Evolutionary conservation across 2,329 filamentous ascomycete species (phyloP), one percentile per base, ranked within the genome.

Genomic region (Beauveria sp.): DNA sequence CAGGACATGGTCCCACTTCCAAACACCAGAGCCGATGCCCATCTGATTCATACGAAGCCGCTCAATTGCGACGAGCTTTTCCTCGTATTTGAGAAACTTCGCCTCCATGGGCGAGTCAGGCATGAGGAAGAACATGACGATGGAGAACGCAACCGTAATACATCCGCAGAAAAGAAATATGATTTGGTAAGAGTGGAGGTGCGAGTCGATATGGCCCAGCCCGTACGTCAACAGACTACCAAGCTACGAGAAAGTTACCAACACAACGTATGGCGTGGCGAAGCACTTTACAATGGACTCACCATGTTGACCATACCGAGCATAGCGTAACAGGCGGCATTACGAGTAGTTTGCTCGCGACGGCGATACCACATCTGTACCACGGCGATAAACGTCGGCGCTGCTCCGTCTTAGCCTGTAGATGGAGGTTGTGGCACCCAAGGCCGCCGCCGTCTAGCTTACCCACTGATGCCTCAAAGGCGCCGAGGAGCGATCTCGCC

Each of bases 81-180:
- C 83, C 24, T 81, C 73, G 10, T 80, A 76, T 0, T 72, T 75
- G 8, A 86, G 73, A 61, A 85, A 86, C 24, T 78, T 80, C 1
- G 83, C 78, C 45, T 81, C 77, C 71, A 85, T 79, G 0, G 85
- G 85, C 0, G 82, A 85, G 66, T 88, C 85, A 0, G 86, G 86
- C 76, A 88, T 83, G 52, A 80, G 78, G 26, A 79, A 42, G 38
- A 83, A 77, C 5, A 88, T 79, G 14, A 80, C 67, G 0, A 75
- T 54, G 0, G 71, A 71, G 40, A 81, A 73, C 24, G 80, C 78
- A 20, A 83, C 77, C 0, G 79, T 78, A 67, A 76, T 65, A 1
- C 62, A 58, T 1, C 73, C 73, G 38, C 72, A 74, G 30, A 71
- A 74, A 1, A 74, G 67, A 28, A 73, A 73, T 22, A 74, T 73